These are phyloP conservation scores for Helminthosporium solani DNA, from an alignment of 2,329 filamentous ascomycete species.

Conservation along the genomic window DNA sequence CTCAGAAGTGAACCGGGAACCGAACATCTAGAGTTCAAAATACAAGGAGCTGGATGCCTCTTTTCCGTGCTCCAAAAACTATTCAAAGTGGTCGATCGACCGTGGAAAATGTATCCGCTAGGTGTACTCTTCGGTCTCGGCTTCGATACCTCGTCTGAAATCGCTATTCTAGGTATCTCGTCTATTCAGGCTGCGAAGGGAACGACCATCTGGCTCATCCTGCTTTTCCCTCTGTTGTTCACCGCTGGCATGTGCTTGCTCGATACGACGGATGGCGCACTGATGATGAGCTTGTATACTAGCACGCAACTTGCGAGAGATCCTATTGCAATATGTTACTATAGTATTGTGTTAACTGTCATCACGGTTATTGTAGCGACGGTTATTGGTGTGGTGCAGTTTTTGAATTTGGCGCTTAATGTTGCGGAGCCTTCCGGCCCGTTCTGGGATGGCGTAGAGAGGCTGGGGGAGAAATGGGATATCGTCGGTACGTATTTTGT, in stretches of 20 bases:
- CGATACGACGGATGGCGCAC: constrained; percentile 86
- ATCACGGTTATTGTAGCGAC: constrained; percentile 82
- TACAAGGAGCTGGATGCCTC: constrained; percentile 77
- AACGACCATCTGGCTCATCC: constrained; percentile 88
- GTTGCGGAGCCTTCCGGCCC: constrained; percentile 69
- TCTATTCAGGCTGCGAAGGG: constrained; percentile 83
- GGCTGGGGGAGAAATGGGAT: constrained; percentile 41
- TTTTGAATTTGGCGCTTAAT: constrained; percentile 75
- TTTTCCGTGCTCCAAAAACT: constrained; percentile 69
- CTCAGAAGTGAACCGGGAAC: constrained; percentile 53
- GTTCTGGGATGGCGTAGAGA: constrained; percentile 90
- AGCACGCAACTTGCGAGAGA: constrained; percentile 76
- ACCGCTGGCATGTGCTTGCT: constrained; percentile 94
- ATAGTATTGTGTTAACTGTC: constrained; percentile 81
- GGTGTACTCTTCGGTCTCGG: constrained; percentile 85
- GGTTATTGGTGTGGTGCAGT: constrained; percentile 82
- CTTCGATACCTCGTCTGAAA: constrained; percentile 93
- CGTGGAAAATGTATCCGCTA: constrained; percentile 96
- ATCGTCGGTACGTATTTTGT: constrained; percentile 41
- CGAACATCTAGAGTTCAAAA: constrained; percentile 58
- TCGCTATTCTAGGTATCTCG: constrained; percentile 86
- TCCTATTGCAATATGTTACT: constrained; percentile 87
- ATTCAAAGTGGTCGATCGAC: constrained; percentile 70
- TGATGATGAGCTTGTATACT: constrained; percentile 94
- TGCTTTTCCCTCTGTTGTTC: constrained; percentile 88